These are phyloP conservation scores for Russula sp. DNA, from an alignment of 768 basidiomycete species.

Conservation along the genomic window DNA sequence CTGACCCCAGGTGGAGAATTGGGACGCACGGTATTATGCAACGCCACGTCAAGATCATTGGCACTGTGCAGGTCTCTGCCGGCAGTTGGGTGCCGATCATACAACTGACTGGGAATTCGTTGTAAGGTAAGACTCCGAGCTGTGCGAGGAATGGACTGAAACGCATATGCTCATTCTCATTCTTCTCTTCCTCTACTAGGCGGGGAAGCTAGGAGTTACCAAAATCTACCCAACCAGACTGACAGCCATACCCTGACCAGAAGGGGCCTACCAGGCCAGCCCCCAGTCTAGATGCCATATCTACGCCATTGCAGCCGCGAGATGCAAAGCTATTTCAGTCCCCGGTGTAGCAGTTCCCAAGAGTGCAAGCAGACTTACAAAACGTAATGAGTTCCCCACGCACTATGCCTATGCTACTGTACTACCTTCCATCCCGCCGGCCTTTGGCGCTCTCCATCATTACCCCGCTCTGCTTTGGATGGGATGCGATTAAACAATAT, in stretches of 20 bases:
- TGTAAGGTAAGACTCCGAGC: no score
- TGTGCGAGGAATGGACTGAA: no score
- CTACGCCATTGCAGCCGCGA: not conserved
- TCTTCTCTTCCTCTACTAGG: not conserved
- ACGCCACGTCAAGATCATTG: constrained; percentile 5
- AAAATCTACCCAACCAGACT: no score
- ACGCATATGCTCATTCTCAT: no score
- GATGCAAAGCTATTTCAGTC: not conserved
- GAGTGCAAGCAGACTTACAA: not conserved
- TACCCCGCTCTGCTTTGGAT: not conserved
- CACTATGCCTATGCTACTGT: not conserved
- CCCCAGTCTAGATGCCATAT: not conserved
- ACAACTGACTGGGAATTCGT: not conserved
- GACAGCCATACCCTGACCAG: not conserved
- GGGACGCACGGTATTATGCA: not conserved
- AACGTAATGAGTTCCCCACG: not conserved
- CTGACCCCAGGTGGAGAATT: not conserved
- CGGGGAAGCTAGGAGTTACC: no score
- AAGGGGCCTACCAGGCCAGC: not conserved
- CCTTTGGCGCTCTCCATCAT: not conserved
- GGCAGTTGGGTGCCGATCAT: constrained; percentile 14
- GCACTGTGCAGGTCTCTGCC: constrained; percentile 5
- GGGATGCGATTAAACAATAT: no score
- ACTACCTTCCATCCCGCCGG: not conserved
- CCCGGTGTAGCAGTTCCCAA: not conserved